A percentile compares a stretch with the other conserved stretches of the same genome.
Evolutionary conservation across 2,329 filamentous ascomycete species (phyloP).

Genomic region (Aspergillus vadensis): DNA sequence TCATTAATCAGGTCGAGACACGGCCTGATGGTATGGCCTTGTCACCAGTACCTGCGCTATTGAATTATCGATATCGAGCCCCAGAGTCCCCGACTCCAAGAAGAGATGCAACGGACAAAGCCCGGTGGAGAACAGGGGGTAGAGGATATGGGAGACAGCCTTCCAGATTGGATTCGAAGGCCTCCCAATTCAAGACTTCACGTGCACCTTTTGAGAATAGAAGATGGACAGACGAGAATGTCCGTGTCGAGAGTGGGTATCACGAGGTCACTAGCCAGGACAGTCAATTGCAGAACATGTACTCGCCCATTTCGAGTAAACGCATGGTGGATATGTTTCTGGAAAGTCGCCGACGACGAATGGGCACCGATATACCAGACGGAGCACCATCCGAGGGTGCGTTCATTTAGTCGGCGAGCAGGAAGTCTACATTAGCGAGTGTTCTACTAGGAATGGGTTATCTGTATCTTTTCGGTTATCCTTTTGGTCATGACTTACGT

Average conservation of each 20-base stretch:
- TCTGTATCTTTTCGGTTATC: neutral
- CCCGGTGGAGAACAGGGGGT: conserved; percentile 24
- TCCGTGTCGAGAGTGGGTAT: conserved; percentile 20
- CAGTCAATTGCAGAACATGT: conserved; percentile 24
- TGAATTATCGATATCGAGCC: conserved; percentile 23
- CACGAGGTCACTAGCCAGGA: conserved; percentile 21
- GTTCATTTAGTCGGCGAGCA: conserved; percentile 27
- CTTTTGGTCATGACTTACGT: neutral
- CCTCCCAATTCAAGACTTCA: conserved; percentile 31
- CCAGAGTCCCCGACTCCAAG: conserved; percentile 38
- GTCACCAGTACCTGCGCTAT: conserved; percentile 29
- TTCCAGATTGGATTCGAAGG: conserved; percentile 25
- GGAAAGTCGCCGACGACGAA: conserved; percentile 34
- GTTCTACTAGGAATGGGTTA: neutral
- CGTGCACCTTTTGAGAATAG: conserved; percentile 24
- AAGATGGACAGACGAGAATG: conserved; percentile 35
- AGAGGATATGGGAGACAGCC: conserved; percentile 29
- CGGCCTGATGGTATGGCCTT: conserved; percentile 6
- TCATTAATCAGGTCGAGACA: conserved; percentile 4
- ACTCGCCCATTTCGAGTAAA: conserved; percentile 36
- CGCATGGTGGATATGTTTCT: conserved; percentile 43
- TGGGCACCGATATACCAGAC: conserved; percentile 20
- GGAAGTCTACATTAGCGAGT: neutral
- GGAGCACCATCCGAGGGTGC: conserved; percentile 22
- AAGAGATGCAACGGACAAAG: conserved; percentile 15